Conservation (phyloP, 805 yeast species). For the Candida easanensis region DNA sequence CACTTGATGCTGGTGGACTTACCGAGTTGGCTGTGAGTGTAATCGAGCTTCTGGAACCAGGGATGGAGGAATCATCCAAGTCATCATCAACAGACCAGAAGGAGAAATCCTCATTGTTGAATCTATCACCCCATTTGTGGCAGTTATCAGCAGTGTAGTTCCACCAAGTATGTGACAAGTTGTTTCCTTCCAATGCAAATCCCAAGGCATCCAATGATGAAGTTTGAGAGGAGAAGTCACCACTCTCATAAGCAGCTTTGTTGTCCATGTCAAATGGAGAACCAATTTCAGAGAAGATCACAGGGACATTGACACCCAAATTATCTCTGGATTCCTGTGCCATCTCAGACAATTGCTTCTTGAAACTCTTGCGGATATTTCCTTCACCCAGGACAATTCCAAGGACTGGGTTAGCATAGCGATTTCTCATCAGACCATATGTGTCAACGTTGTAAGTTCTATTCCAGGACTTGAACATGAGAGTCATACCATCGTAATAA, state of each 20-base stretch:
- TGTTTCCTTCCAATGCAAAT: conserved; percentile 72
- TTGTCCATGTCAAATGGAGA: conserved; percentile 96
- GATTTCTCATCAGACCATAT: conserved; percentile 77
- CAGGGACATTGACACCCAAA: conserved; percentile 66
- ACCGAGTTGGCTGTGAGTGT: background rate
- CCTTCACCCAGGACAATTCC: conserved; percentile 81
- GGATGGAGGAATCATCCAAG: conserved; percentile 13
- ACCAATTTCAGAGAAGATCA: conserved; percentile 90
- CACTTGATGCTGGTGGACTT: background rate
- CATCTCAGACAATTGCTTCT: conserved; percentile 65
- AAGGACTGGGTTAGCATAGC: conserved; percentile 67
- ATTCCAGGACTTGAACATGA: conserved; percentile 92
- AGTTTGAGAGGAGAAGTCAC: conserved; percentile 71
- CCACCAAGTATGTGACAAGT: conserved; percentile 81
- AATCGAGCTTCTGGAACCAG: conserved; percentile 6
- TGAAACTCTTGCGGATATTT: conserved; percentile 70
- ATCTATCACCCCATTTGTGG: conserved; percentile 85
- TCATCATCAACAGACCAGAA: conserved; percentile 72
- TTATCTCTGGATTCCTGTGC: conserved; percentile 56
- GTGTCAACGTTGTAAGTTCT: conserved; percentile 81
- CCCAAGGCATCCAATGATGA: conserved; percentile 81
- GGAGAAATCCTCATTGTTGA: conserved; percentile 95
- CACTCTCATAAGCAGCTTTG: conserved; percentile 63
- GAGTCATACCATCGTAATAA: conserved; percentile 91
- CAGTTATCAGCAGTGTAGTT: conserved; percentile 70